These are phyloP conservation scores for Abrus precatorius DNA, from an alignment of 306 rosid genomes.

Conservation along the genomic window DNA sequence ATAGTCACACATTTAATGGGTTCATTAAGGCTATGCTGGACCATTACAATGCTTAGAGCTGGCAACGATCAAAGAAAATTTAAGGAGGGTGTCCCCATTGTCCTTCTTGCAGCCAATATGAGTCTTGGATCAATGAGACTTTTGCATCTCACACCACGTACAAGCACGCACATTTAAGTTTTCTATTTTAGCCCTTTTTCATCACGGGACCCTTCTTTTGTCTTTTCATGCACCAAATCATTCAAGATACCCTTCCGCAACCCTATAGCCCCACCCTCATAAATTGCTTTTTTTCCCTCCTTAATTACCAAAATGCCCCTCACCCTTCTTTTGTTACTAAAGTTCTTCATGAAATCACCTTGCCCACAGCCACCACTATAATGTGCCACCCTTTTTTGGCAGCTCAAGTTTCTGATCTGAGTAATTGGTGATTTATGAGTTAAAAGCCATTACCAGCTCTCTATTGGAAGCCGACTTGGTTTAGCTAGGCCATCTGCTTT, in stretches of 20 bases:
- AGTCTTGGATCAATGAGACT: constrained; percentile 56
- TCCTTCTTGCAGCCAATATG: constrained; percentile 53
- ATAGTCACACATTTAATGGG: constrained; percentile 59
- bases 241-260: constrained; percentile 58
- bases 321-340: not conserved
- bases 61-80: constrained; percentile 72
- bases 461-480: constrained; percentile 36
- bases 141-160: constrained; percentile 44
- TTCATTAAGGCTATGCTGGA: constrained; percentile 73
- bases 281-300: constrained; percentile 33
- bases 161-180: constrained; percentile 45
- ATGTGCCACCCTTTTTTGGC: constrained; percentile 57
- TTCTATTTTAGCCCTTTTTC: constrained; percentile 48
- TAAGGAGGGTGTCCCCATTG: constrained; percentile 81
- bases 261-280: constrained; percentile 67
- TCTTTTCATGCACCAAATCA: constrained; percentile 60
- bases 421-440: constrained; percentile 37
- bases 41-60: constrained; percentile 76
- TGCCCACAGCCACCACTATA: constrained; percentile 50
- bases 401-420: constrained; percentile 40
- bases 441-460: constrained; percentile 40
- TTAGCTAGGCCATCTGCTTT: constrained; percentile 18
- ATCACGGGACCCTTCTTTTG: constrained; percentile 59
- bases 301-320: constrained; percentile 44
- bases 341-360: constrained; percentile 34